Evolutionary conservation across 371 early-diverging fungal genomes (phyloP), one percentile per base, ranked within the genome.

Genomic region (Entomophthora muscae): DNA sequence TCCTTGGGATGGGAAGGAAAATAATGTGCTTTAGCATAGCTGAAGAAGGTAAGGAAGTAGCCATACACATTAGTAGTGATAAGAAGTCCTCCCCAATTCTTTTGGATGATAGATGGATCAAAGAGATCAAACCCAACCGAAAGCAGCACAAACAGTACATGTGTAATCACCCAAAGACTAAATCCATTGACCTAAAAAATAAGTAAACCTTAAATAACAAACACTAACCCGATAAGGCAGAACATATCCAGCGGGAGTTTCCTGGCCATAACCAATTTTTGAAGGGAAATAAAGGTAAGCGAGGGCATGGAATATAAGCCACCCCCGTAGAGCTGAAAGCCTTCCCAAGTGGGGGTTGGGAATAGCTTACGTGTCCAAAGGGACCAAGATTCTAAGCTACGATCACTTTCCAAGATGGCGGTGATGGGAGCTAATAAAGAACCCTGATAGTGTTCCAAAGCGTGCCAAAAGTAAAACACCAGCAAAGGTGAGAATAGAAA

Each of bases 1-100:
- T 89, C 89, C 22, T 75, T 84, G n/a, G 83, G 67, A 71, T 88
- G 88, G 24, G 87, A 77, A 30, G 89, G 89, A 70, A 80, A 78
- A 55, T 68, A n/a, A 69, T 82, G 70, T 22, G 89, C 89, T 70
- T 89, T 89, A 67, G 79, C 52, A 75, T 74, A 89, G 55, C 73
- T 70, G 72, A 86, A 89, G 67, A 79, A 70, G 42, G 85, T 79
- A 66, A 89, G 72, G 69, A 79, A 75, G 77, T 83, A 89, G 23
- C 89, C 89, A 72, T 86, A 85, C 59, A 76, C 52, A 73, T 87
- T 88, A 67, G 84, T 79, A 23, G 86, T 84, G 32, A 87, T 66
- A 54, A 88, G 70, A 31, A 89, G 76, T 29, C 74, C 78, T 13
- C 82, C 86, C 85, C 86, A 89, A 77, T 86, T 72, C 71, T 86